A percentile compares a stretch with the other conserved stretches of the same genome.
These are phyloP conservation scores for Liquidambar formosana DNA, from an alignment of 164 flowering plant genomes.

Conservation along the genomic window DNA sequence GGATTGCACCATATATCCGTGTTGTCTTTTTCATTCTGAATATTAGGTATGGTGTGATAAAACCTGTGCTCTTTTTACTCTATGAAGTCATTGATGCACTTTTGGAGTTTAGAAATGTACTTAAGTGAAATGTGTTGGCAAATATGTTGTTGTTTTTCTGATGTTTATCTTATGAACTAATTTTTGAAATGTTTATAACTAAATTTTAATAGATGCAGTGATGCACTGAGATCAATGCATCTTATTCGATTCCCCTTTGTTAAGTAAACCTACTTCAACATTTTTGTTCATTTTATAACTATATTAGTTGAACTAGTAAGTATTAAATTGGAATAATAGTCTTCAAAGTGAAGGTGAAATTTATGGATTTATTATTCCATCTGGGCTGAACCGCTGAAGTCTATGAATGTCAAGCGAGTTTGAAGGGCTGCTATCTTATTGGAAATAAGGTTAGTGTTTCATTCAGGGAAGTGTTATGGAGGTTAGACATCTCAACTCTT, in stretches of 20 bases:
- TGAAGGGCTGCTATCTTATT: too few relatives aligned
- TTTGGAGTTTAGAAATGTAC: not conserved
- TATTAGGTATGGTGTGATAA: constrained; percentile 48
- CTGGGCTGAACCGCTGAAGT: too few relatives aligned
- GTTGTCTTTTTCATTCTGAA: constrained; percentile 68
- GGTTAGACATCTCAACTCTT: too few relatives aligned
- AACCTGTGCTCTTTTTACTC: not conserved
- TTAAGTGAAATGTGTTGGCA: not conserved
- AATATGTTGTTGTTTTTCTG: not conserved
- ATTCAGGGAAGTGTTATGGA: too few relatives aligned
- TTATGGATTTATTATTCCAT: too few relatives aligned
- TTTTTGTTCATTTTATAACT: not conserved
- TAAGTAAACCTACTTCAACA: not conserved
- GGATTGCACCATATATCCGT: constrained; percentile 85
- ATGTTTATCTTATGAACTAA: not conserved
- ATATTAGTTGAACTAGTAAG: not conserved
- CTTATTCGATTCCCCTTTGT: not conserved
- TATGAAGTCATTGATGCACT: not conserved
- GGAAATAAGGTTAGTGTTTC: too few relatives aligned
- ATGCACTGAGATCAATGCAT: not conserved
- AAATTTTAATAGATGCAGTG: too few relatives aligned
- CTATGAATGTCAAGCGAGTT: too few relatives aligned
- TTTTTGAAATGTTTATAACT: not conserved
- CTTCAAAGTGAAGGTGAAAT: too few relatives aligned
- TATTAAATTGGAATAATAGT: not conserved